Base-by-base conservation (phyloP, 2,329 filamentous ascomycete genomes). In the Colletotrichum gigasporum region DNA sequence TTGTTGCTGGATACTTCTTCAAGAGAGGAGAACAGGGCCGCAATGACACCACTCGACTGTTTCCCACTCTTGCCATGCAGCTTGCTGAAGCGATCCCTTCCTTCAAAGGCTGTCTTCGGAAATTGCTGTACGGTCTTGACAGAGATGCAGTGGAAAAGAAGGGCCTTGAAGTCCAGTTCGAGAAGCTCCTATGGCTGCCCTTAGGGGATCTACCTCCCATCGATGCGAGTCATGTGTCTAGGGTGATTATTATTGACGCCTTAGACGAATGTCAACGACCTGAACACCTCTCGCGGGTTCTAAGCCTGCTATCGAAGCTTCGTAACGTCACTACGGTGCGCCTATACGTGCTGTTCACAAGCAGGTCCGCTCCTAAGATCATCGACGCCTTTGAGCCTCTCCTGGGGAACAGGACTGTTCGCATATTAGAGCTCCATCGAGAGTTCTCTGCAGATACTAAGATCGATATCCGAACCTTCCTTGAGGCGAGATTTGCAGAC, bases 1-100 rank as follows among this genome's bases (percentile, higher is more conserved):
- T 79, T 34, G 73, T 70, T n/a, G 75, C 74, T 3, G 78, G 74
- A 59, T 83, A 83, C 67, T 82, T 82, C 69, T 84, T 83, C 69
- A 80, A 80, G 52, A 76, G 72, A 63, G 79, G 76, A 1, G 78
- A 80, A 50, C 69, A 68, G 3, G 77, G 82, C 63, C 73, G 76
- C 24, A 74, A 75, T 2, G 72, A 72, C 44, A 72, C 74, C 2
- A 66, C 66, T 4, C 73, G 70, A 44, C 72, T 84, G 28, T 74
- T 84, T 14, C 71, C 79, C 0, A 83, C 80, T 0, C 68, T 84
- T 34, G 74, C 76, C 4, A 28, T 16, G 18, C 48, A 52, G 11
- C 16, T 52, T 3, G 11, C n/a, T 14, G 56, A 62, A 6, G 71
- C 80, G 32, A 68, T 83, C 2, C 75, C 77, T n/a, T 32, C 58